phyloP scores from a whole-genome alignment of 2,329 filamentous ascomycete species.

The Plenodomus tracheiphilus region DNA sequence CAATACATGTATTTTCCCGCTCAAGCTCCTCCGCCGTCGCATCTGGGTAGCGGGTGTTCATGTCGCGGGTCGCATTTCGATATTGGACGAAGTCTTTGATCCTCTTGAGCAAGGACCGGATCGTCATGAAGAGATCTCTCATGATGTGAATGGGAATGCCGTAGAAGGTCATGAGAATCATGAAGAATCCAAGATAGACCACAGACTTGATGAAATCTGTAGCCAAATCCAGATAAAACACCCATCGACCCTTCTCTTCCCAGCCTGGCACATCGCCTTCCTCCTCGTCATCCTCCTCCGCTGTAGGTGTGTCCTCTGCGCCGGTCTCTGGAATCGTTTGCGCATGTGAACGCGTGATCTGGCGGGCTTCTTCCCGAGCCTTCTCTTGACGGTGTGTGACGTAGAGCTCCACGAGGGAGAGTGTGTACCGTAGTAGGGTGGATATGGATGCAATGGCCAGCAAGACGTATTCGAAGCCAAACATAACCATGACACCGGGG shows the following conservation, averaged over 20 bases:
- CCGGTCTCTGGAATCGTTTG: conserved; percentile 58
- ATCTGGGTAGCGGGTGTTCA: conserved; percentile 89
- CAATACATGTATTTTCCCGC: conserved; percentile 92
- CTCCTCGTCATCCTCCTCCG: conserved; percentile 76
- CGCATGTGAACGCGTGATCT: conserved; percentile 63
- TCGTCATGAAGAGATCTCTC: conserved; percentile 91
- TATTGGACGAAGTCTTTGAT: conserved; percentile 89
- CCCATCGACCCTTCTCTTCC: conserved; percentile 93
- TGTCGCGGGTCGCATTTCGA: conserved; percentile 86
- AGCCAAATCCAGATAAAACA: conserved; percentile 83
- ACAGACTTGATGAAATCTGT: conserved; percentile 89
- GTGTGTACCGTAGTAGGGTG: conserved; percentile 74
- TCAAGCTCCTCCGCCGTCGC: conserved; percentile 83
- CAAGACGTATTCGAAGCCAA: conserved; percentile 95
- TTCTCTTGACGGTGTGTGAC: conserved; percentile 75
- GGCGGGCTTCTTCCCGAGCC: conserved; percentile 55
- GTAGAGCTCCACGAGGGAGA: conserved; percentile 76
- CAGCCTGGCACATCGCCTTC: conserved; percentile 94
- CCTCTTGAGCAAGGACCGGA: conserved; percentile 86
- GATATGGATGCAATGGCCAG: conserved; percentile 78
- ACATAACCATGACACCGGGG: conserved; percentile 99
- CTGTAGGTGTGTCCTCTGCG: conserved; percentile 41
- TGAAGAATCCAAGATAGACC: conserved; percentile 90
- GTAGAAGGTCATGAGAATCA: conserved; percentile 90
- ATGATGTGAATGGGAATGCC: conserved; percentile 96